Evolutionary conservation across 345 rosid genomes (phyloP).

Genomic region (Cardiospermum halicacabum): DNA sequence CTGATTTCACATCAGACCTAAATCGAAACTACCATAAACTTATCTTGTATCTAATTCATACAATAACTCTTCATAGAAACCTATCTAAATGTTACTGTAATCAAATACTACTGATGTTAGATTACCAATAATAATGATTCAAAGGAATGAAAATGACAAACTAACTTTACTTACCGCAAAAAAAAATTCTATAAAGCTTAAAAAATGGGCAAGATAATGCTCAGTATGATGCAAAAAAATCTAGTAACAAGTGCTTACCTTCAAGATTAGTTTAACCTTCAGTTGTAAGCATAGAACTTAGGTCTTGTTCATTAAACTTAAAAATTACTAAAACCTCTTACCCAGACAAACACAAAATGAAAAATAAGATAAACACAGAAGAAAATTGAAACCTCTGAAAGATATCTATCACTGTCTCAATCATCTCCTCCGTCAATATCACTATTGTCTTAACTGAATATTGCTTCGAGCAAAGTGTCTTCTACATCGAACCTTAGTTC

Average conservation of each 20-base stretch:
- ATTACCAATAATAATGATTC: no score
- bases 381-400: constrained; percentile 59
- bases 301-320: constrained; percentile 36
- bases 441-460: constrained; percentile 45
- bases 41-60: no score
- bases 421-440: constrained; percentile 45
- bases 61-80: no score
- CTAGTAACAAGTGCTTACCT: constrained; percentile 28
- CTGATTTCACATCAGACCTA: no score
- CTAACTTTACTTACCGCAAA: constrained; percentile 32
- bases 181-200: constrained; percentile 8
- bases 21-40: no score
- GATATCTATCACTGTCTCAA: constrained; percentile 80
- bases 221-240: neutral
- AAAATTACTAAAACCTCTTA: constrained; percentile 15
- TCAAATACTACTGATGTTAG: no score
- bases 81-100: no score
- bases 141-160: no score
- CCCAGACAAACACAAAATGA: constrained; percentile 10
- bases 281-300: constrained; percentile 13
- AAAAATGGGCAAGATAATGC: neutral
- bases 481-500: constrained; percentile 28
- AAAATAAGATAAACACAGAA: constrained; percentile 12
- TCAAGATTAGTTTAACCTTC: constrained; percentile 24
- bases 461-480: constrained; percentile 43